phyloP scores from a whole-genome alignment of 139 green algal genomes.

The Desmodesmus armatus region DNA sequence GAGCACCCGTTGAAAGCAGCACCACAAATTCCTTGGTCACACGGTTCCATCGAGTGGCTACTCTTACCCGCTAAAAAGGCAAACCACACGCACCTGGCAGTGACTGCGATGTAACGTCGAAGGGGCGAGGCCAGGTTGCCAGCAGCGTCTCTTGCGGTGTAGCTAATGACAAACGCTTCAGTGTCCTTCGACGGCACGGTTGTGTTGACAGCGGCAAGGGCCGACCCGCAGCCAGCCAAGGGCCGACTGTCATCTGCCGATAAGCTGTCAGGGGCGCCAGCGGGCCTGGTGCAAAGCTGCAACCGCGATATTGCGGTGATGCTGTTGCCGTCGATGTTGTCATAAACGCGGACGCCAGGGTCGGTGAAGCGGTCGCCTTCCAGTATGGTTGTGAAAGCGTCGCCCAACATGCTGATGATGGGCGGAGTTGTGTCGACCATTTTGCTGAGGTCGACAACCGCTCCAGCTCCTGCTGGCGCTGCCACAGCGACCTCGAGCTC shows the following conservation, averaged over 20 bases:
- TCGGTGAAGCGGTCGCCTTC: not conserved
- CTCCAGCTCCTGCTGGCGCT: not conserved
- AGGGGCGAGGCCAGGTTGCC: conserved; percentile 14
- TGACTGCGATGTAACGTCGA: not conserved
- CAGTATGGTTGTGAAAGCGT: not conserved
- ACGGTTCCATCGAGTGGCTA: no score
- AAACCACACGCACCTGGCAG: not conserved
- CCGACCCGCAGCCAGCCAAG: not conserved
- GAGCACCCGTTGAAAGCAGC: not conserved
- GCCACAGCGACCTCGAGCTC: not conserved
- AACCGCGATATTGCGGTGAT: not conserved
- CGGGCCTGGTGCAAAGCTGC: not conserved
- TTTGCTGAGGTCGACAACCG: not conserved
- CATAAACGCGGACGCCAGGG: not conserved
- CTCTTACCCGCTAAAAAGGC: no score
- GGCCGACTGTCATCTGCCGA: not conserved
- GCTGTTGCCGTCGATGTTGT: conserved; percentile 34
- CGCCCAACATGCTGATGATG: not conserved
- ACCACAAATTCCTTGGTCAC: not conserved
- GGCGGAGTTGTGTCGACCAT: conserved; percentile 1
- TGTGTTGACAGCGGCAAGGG: not conserved
- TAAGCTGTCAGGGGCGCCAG: not conserved
- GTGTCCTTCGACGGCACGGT: not conserved
- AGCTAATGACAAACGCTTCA: conserved; percentile 12
- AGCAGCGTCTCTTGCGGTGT: conserved; percentile 16